A percentile compares a stretch with the other conserved stretches of the same genome.
These are phyloP conservation scores for Penicillium palitans DNA, from an alignment of 2,329 filamentous ascomycete species.

Conservation along the genomic window DNA sequence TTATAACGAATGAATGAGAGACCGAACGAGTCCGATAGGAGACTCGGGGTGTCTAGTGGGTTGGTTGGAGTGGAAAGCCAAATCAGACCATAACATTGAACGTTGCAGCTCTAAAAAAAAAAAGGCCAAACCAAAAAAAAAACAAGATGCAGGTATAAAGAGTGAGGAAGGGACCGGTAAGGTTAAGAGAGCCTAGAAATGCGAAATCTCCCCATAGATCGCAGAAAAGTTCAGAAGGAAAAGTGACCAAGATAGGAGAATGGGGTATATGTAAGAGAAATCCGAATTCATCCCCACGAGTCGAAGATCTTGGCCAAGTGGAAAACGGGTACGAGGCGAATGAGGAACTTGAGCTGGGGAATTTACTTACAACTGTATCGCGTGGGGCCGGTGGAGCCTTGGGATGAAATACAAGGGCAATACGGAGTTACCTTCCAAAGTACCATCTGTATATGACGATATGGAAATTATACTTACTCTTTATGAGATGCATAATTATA, in stretches of 20 bases:
- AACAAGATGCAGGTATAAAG: not conserved
- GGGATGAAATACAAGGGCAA: not conserved
- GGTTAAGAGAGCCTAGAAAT: not conserved
- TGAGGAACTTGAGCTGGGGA: not conserved
- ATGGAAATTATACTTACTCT: not conserved
- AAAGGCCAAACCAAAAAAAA: not conserved
- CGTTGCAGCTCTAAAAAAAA: not conserved
- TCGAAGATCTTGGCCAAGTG: slow-evolving; percentile 1
- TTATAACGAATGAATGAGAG: not conserved
- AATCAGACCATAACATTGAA: not conserved
- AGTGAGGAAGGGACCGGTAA: not conserved
- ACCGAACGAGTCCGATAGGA: not conserved
- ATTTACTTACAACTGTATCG: not conserved
- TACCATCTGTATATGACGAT: not conserved
- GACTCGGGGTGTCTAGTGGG: slow-evolving; percentile 3
- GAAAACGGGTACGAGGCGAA: slow-evolving; percentile 1
- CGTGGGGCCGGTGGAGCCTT: not conserved
- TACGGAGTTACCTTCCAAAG: not conserved
- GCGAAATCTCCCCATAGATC: slow-evolving; percentile 3
- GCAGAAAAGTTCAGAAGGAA: not conserved
- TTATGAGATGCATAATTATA: not conserved
- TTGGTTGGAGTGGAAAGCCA: not conserved
- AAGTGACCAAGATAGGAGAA: not conserved
- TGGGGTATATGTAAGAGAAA: slow-evolving; percentile 12
- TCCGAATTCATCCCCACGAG: not conserved